These are phyloP conservation scores for Xerocomus potaroensis DNA, from an alignment of 768 basidiomycete species.

Conservation along the genomic window DNA sequence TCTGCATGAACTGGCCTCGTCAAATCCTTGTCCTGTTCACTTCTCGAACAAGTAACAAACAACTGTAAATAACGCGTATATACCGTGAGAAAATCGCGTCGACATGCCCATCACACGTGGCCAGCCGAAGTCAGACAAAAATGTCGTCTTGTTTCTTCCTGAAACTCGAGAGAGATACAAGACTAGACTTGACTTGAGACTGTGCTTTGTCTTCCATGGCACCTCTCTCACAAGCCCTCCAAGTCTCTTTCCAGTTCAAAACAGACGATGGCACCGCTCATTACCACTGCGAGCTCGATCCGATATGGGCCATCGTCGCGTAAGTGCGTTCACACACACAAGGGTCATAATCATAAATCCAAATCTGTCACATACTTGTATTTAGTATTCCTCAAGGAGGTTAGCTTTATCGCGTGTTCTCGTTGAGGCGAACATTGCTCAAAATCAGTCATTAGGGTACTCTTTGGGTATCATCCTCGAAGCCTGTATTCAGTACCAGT, in stretches of 20 bases:
- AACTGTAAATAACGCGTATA: constrained; percentile 30
- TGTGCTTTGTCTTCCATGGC: constrained; percentile 9
- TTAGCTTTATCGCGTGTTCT: constrained; percentile 11
- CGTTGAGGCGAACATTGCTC: background rate
- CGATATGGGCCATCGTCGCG: constrained; percentile 44
- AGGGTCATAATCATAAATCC: too few species aligned
- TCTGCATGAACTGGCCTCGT: background rate
- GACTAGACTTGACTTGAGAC: too few species aligned
- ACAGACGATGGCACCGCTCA: constrained; percentile 17
- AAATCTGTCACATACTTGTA: background rate
- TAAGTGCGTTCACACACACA: constrained; percentile 25
- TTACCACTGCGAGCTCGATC: constrained; percentile 37
- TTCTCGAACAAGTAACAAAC: constrained; percentile 28
- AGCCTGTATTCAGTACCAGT: constrained; percentile 51
- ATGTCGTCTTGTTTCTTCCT: too few species aligned
- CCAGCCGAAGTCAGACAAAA: too few species aligned
- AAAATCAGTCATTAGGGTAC: constrained; percentile 48
- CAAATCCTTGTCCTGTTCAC: background rate
- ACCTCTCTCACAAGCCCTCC: constrained; percentile 21
- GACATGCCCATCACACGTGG: constrained; percentile 16
- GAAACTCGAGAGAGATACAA: too few species aligned
- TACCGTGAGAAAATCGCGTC: constrained; percentile 24
- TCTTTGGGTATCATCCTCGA: constrained; percentile 51
- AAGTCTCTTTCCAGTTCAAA: constrained; percentile 15
- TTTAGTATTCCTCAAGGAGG: constrained; percentile 54